These are phyloP conservation scores for Syzygium aromaticum DNA, from an alignment of 345 rosid species.

Conservation along the genomic window DNA sequence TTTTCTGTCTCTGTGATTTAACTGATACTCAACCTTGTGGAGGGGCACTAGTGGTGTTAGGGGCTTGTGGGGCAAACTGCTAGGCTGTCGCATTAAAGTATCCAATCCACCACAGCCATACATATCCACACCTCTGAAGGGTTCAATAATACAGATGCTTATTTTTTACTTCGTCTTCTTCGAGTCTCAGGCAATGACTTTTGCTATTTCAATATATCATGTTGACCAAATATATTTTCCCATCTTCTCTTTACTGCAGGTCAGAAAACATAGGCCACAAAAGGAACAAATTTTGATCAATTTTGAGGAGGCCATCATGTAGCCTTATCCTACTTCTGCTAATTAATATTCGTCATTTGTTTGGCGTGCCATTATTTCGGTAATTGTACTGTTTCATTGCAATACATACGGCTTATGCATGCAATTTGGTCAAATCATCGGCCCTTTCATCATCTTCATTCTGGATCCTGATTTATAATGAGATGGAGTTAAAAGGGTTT, in stretches of 20 bases:
- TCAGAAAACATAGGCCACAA: slow-evolving; percentile 71
- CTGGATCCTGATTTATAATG: not conserved
- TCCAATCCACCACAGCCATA: not conserved
- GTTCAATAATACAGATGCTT: not conserved
- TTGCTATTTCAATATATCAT: not conserved
- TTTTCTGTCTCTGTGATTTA: not conserved
- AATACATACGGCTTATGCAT: not conserved
- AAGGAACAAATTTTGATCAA: slow-evolving; percentile 53
- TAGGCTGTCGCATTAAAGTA: not conserved
- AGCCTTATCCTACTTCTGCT: not conserved
- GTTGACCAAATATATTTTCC: not conserved
- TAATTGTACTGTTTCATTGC: not conserved
- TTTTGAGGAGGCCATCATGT: slow-evolving; percentile 33
- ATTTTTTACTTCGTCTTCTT: not conserved
- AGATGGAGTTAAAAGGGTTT: not conserved
- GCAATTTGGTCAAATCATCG: not conserved
- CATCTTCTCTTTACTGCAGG: slow-evolving; percentile 23
- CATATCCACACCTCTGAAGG: not conserved
- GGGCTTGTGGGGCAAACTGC: not conserved
- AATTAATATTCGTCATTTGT: not conserved
- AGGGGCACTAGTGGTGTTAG: not conserved
- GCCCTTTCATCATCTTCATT: not conserved
- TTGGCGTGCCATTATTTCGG: not conserved
- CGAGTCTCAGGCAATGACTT: not conserved
- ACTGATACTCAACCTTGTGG: not conserved